These are phyloP conservation scores for Fusarium sp. DNA, from an alignment of 2,329 filamentous ascomycete species.

Conservation along the genomic window DNA sequence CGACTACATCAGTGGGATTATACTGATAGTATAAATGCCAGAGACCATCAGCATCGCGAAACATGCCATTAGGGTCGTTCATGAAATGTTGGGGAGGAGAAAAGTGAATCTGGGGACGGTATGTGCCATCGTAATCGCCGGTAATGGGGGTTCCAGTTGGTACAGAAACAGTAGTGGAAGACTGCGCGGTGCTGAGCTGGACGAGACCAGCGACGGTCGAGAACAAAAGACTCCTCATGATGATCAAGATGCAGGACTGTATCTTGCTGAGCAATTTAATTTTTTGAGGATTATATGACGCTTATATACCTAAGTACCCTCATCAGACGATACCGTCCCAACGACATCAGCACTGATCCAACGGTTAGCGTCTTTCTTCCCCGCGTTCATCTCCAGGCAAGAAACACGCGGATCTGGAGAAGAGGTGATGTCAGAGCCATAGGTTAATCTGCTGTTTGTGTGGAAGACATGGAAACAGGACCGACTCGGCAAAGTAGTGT, in stretches of 20 bases:
- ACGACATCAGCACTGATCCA: neutral
- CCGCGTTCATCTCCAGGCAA: neutral
- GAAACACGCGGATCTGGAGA: neutral
- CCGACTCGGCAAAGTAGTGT: neutral
- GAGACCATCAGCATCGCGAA: conserved; percentile 62
- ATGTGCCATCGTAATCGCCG: conserved; percentile 40
- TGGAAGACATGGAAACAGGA: neutral
- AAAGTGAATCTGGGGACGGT: conserved; percentile 64
- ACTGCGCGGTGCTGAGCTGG: neutral
- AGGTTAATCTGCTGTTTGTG: neutral
- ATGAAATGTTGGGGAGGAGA: conserved; percentile 61
- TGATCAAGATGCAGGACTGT: neutral
- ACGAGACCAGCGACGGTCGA: neutral
- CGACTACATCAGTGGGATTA: conserved; percentile 51
- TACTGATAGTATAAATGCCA: conserved; percentile 74
- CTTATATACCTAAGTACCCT: neutral
- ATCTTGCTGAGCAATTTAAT: fast-evolving
- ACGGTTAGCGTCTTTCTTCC: neutral
- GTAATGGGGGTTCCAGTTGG: conserved; percentile 35
- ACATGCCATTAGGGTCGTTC: conserved; percentile 73
- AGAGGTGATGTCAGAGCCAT: conserved; percentile 3
- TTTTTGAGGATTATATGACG: neutral
- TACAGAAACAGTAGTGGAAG: conserved; percentile 1
- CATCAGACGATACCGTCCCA: neutral
- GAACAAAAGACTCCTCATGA: neutral